Evolutionary conservation across 2,329 filamentous ascomycete genomes (phyloP).

Genomic region (Epichloe glyceriae): DNA sequence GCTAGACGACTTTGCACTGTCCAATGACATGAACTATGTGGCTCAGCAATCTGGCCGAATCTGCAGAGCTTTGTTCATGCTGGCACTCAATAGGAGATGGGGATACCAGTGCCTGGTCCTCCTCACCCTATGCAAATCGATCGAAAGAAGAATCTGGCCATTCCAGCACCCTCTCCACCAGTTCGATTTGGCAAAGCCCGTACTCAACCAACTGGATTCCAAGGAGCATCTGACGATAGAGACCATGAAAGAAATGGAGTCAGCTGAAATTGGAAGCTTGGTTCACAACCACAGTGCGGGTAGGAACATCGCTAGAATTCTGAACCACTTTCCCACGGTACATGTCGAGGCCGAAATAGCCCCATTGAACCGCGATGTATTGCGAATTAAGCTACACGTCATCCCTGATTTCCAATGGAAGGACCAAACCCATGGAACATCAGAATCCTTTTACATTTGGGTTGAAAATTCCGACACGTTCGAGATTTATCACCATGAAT

Average conservation of each 20-base stretch:
- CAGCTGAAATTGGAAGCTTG: conserved; percentile 75
- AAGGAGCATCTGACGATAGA: conserved; percentile 69
- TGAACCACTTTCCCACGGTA: conserved; percentile 86
- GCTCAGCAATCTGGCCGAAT: conserved; percentile 93
- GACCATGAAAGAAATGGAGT: conserved; percentile 80
- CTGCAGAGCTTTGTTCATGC: conserved; percentile 91
- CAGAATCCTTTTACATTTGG: conserved; percentile 97
- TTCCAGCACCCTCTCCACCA: conserved; percentile 92
- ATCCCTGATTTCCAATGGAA: conserved; percentile 92
- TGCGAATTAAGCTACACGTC: conserved; percentile 78
- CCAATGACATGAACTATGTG: conserved; percentile 87
- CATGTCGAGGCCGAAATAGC: conserved; percentile 89
- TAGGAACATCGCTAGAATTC: conserved; percentile 61
- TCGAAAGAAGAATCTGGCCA: conserved; percentile 91
- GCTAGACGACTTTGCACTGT: conserved; percentile 84
- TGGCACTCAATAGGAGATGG: conserved; percentile 89
- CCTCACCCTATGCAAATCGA: conserved; percentile 86
- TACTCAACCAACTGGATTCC: conserved; percentile 75
- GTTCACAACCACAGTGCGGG: conserved; percentile 89
- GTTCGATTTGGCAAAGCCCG: conserved; percentile 75
- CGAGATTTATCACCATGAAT: conserved; percentile 96
- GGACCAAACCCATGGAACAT: conserved; percentile 82
- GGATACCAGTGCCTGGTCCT: conserved; percentile 89
- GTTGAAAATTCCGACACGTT: conserved; percentile 96
- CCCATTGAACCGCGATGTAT: conserved; percentile 83